Conservation (phyloP, 2,329 filamentous ascomycete species). For the Pestalotiopsis sp. region DNA sequence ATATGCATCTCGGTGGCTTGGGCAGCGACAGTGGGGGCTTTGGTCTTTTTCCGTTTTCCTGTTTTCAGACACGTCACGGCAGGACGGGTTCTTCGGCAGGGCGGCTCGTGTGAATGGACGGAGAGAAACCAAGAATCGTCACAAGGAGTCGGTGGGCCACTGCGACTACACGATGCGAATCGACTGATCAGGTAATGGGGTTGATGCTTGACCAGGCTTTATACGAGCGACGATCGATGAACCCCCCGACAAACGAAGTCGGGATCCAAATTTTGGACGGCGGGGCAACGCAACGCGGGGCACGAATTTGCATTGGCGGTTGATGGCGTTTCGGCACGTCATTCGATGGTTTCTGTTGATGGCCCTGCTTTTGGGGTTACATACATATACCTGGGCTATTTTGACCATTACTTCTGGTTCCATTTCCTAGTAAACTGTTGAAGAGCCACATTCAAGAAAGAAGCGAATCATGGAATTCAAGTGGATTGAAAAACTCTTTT, state of each 20-base stretch:
- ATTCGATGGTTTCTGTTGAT: neutral
- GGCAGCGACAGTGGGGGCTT: neutral
- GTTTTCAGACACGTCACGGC: neutral
- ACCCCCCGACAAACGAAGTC: neutral
- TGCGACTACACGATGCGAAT: neutral
- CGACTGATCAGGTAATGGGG: slow-evolving; percentile 1
- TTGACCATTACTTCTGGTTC: neutral
- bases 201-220: neutral
- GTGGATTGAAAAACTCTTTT: too few species aligned
- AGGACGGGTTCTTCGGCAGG: neutral
- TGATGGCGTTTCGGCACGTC: neutral
- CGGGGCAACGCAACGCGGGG: neutral
- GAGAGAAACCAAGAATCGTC: neutral
- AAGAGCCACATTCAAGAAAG: too few species aligned
- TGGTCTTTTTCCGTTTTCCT: neutral
- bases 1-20: slow-evolving; percentile 54
- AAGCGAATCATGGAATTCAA: too few species aligned
- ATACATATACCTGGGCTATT: neutral
- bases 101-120: neutral
- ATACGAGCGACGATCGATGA: neutral
- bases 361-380: neutral
- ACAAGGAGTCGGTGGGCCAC: neutral
- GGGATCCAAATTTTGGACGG: slow-evolving; percentile 1
- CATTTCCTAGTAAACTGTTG: too few species aligned
- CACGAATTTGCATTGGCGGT: neutral